Evolutionary conservation across 352 stramenopile genomes (phyloP), one percentile per base, ranked within the genome.

Genomic region (Pseudoperonospora humuli): DNA sequence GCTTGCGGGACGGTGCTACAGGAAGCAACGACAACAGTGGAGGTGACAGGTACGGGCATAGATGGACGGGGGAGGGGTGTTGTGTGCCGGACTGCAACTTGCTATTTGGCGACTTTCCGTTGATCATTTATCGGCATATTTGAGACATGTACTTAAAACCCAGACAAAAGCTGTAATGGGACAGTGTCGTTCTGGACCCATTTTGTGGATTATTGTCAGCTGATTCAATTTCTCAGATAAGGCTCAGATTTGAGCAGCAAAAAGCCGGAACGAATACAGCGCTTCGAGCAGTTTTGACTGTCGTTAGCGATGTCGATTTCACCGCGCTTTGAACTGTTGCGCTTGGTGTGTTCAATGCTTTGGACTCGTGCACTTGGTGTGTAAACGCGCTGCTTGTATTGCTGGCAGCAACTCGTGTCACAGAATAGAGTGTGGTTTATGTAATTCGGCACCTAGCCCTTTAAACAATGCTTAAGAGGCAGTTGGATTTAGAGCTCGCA

Each of bases 31-130:
- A 2, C 26, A 32, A 13, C 26, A 15, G 26, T 15, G 26, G 5
- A 32, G 3, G 10, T 10, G 11, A 13, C 26, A 32, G 7, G 32
- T 7, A 56, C 44, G 7, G 37, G 34, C 52, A 56, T 61, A 10
- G 8, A 11, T 34, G 28, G 13, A n/a, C 3, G 8, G 28, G 5
- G 19, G 6, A 1, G 4, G 27, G 13, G 24, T 11, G 10, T 27
- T 40, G 32, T 14, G 7, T 9, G 11, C 17, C 6, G 19, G 32
- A 40, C 36, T 18, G 39, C 33, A 57, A 52, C 26, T 61, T 43
- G 33, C 27, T 40, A 51, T 52, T 20, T 56, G 46, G 34, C 15
- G 5, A 2, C 11, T 29, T 8, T 33, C 4, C 11, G 7, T 13
- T n/a, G 28, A 8, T 31, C 5, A 31, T 31, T 31, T 31, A 31